Base-by-base conservation (phyloP, 2,329 filamentous ascomycete species). In the Mycosphaerella arachidis region DNA sequence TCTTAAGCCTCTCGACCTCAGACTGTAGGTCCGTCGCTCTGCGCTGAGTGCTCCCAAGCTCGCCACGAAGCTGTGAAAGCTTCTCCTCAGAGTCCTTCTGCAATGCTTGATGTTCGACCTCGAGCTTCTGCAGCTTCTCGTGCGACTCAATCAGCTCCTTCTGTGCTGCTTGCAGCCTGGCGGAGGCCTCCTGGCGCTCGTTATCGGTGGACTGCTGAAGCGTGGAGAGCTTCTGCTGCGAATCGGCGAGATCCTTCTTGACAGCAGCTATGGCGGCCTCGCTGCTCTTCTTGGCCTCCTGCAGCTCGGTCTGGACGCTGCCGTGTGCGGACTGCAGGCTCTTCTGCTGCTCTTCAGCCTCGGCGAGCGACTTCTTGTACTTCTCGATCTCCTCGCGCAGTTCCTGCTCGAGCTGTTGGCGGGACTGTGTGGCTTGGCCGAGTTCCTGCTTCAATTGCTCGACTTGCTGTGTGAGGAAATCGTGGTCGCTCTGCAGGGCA, bases 71-170 rank as follows among this genome's bases (percentile, higher is more conserved):
- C 33, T 27, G 24, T 2, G 52, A 33, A 24, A 43, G 27, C 51
- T 54, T 59, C 43, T 59, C 57, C 12, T 30, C 50, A 24, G 63
- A 60, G 10, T 60, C 57, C 59, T 60, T 61, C 59, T 62, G 61
- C n/a, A 66, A 54, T 35, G 62, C 56, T 40, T 58, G 51, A 45
- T 65, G 58, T 24, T 58, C 52, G 46, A 60, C 50, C 53, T 63
- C 54, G 24, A 66, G 61, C 13, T 60, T 54, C 13, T 53, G 45
- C 53, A 65, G 55, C 63, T 66, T 65, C 16, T 57, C 48, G 30
- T 61, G 52, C 4, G 64, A 56, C 20, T 63, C 55, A 9, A 59
- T 53, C 9, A 66, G 57, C 37, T 66, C 61, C 55, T 62, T 60
- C 51, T 62, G 52, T 13, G 57, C 54, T 18, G 53, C 37, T n/a